phyloP scores from a whole-genome alignment of 2,329 filamentous ascomycete genomes.

The Hypoxylon sp. region DNA sequence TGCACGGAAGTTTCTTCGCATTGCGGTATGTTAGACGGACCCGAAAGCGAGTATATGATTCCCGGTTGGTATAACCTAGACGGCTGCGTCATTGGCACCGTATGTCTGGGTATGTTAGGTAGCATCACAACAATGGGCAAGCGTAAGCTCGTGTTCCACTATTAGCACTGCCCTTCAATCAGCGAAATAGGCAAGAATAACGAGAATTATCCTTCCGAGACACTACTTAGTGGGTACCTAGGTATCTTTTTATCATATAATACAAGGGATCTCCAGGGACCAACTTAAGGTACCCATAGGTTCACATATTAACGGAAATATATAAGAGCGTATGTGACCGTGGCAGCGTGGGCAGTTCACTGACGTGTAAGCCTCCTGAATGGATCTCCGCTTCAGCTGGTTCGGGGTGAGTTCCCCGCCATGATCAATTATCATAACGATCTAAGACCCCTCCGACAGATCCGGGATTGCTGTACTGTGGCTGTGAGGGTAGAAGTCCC shows the following conservation, averaged over 20 bases:
- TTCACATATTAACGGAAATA: neutral
- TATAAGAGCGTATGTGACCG: neutral
- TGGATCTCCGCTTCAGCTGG: neutral
- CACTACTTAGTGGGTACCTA: no score
- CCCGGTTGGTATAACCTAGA: neutral
- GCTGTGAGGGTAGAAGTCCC: neutral
- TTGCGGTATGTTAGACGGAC: neutral
- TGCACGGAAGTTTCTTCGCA: slow-evolving; percentile 1
- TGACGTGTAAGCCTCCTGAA: neutral
- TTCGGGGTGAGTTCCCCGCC: neutral
- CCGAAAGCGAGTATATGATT: neutral
- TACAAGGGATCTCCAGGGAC: no score
- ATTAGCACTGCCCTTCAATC: no score
- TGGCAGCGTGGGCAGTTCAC: no score
- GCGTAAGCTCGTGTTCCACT: neutral
- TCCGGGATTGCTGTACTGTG: neutral
- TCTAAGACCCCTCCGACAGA: neutral
- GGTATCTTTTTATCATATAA: no score
- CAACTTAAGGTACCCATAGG: no score
- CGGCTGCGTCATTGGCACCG: neutral
- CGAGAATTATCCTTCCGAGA: no score
- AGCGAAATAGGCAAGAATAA: no score
- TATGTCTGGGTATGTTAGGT: neutral
- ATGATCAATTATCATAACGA: neutral
- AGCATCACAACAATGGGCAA: neutral